Conservation (phyloP, 352 stramenopile species). For the Phytophthora cajani region DNA sequence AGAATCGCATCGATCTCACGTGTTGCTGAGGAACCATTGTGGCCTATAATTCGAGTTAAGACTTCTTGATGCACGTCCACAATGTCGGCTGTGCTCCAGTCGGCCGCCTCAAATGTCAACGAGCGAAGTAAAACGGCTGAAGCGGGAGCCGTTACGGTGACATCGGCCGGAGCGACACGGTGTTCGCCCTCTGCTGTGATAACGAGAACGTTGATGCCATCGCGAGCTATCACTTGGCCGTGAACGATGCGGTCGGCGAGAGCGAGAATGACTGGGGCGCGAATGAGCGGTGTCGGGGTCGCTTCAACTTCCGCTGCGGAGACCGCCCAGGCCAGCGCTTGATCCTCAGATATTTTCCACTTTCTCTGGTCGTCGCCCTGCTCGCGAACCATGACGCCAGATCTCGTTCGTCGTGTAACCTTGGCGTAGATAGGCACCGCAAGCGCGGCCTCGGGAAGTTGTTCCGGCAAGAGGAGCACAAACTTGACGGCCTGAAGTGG, state of each 20-base stretch:
- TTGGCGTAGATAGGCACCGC: background rate
- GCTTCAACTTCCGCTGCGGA: background rate
- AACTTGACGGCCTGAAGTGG: conserved; percentile 3
- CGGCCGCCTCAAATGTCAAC: background rate
- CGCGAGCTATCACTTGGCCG: background rate
- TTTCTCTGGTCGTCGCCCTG: background rate
- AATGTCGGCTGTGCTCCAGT: background rate
- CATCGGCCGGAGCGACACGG: background rate
- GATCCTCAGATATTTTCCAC: background rate
- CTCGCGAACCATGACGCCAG: background rate
- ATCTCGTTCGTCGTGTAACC: conserved; percentile 1
- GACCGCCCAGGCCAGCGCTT: background rate
- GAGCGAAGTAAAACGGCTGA: background rate
- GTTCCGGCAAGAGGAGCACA: background rate
- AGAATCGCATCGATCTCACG: background rate
- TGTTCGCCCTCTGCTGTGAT: background rate
- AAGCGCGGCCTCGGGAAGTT: background rate
- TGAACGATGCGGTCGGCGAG: background rate
- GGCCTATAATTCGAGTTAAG: background rate
- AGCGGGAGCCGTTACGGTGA: background rate
- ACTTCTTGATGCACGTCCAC: background rate
- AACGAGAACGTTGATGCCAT: background rate
- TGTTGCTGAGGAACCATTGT: background rate
- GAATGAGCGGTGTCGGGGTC: background rate
- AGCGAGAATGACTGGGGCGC: background rate